Base-by-base conservation (phyloP, 176 grass and related monocot genomes). In the Aegilops umbellulata region DNA sequence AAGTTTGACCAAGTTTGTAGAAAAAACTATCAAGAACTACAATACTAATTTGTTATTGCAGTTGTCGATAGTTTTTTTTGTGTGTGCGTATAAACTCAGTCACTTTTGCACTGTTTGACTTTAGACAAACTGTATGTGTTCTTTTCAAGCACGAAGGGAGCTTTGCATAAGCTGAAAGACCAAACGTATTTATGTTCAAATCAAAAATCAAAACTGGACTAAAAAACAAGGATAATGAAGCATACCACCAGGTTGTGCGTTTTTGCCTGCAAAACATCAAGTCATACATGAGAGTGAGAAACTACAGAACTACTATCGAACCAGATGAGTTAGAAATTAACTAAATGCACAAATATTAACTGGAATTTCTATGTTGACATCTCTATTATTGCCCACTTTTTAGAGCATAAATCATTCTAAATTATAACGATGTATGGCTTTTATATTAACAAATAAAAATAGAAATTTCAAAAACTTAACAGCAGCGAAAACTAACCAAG, bases 261-360 rank as follows among this genome's bases (percentile, higher is more conserved):
- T 93, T 79, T 96, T 99, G 58, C 92, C 94, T 99, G 94, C 87
- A 94, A 75, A 86, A 87, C 47, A 92, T 60, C 63, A 92, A 85
- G 80, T 16, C 10, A 81, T 76, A 83, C 42, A 88, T 84, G 76
- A 88, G 55, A 83, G 23, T 72, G 31, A 76, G 81, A 76, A 84
- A 67, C 63, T 47, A 71, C 36, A 62, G 55, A 87, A 69, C 76
- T 69, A 42, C 9, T n/a, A 84, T 87, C 49, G 26, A 61, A 46
- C 4, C 61, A 67, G n/a, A 76, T 84, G 34, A 26, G 26, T 65
- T 42, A 23, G 3, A 73, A 70, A 80, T 15, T 68, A 3, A 68
- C 22, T n/a, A 90, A 65, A 60, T 29, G 71, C 74, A 53, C 25
- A 70, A 86, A 83, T 60, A 55, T 51, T 34, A 64, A 69, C 35